Base-by-base conservation (phyloP, 202 grass and related monocot species). In the Carex arenaria region DNA sequence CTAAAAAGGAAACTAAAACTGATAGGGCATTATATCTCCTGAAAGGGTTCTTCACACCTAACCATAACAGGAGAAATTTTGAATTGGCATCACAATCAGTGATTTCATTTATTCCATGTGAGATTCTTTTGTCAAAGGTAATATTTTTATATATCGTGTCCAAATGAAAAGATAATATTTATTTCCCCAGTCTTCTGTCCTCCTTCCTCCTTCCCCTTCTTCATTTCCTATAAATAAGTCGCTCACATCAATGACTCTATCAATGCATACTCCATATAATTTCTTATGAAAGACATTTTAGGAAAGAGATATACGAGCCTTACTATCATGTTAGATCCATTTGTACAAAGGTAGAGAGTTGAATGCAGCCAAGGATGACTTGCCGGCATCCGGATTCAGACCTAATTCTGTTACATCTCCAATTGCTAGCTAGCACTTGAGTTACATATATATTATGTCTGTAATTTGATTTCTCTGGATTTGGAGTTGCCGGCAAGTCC, bases 311-410 rank as follows among this genome's bases (percentile, higher is more conserved):
- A 63, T 7, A 63, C 1, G 26, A 32, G n/a, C 45, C 62, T 80
- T 72, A 31, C 42, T 84, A 79, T 87, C 90, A 86, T 94, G 84
- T 71, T 61, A 81, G 30, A 17, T 87, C 87, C 91, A 90, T 90
- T 84, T 88, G 60, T 90, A 88, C 86, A 84, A 86, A 87, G 79
- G 87, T 42, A 88, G 90, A 98, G 90, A 94, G 81, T 67, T 49
- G 92, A 89, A 89, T 94, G 92, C 95, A 95, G 95, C 95, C 95
- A 95, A 98, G 92, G 95, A 98, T 98, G 92, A 95, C 95, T 90
- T 98, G 95, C 95, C 90, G 95, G 87, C 80, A 87, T 80, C 59
- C 64, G 28, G 30, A 47, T 59, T 72, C 11, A 40, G 3, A 61
- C 47, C 1, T 78, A 38, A 54, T 36, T 59, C 19, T 36, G 73